Base-by-base conservation (phyloP, 768 basidiomycete species). In the Phanerochaete sordida region DNA sequence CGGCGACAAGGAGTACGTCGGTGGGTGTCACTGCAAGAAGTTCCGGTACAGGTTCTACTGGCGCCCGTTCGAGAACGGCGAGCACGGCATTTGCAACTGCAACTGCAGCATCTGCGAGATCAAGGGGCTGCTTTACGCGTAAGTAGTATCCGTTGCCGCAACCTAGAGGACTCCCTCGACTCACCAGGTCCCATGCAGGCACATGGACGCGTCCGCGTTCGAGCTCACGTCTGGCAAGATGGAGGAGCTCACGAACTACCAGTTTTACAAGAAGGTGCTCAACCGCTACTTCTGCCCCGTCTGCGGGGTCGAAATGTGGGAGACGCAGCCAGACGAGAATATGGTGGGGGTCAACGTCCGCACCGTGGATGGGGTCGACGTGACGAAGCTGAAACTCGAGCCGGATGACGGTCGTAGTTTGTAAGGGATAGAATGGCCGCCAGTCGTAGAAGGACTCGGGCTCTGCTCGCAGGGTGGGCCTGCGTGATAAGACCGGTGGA, bases 21-120 rank as follows among this genome's bases (percentile, higher is more conserved):
- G 53, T 19, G 33, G 53, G 9, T 54, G 53, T 37, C 53, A 54
- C 53, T 54, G 53, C 53, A 39, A 37, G 35, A 37, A 54, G 53
- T 35, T 39, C 21, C 53, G 33, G 13, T 54, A 39, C 53, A 54
- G 26, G 26, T 54, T 54, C 53, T 37, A 3, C 23, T 33, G 33
- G 23, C 35, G 31, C 4, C 4, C 33, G 11, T 54, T 54, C 35
- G 53, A 54, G 4, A 37, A 54, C 21, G 53, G 53, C 35, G 7
- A 5, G 9, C 35, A 39, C 53, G 13, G 24, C 9, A 26, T 54
- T n/a, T 13, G 33, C 33, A 43, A 12, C 15, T 54, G 53, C 37
- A 54, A 54, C 37, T 54, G 53, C 35, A 54, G 35, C 23, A 54
- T 54, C 5, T 54, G 53, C 23, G 24, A 13, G 35, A 39, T 39